phyloP scores from a whole-genome alignment of 441 rosid species.

The Corymbia calophylla region DNA sequence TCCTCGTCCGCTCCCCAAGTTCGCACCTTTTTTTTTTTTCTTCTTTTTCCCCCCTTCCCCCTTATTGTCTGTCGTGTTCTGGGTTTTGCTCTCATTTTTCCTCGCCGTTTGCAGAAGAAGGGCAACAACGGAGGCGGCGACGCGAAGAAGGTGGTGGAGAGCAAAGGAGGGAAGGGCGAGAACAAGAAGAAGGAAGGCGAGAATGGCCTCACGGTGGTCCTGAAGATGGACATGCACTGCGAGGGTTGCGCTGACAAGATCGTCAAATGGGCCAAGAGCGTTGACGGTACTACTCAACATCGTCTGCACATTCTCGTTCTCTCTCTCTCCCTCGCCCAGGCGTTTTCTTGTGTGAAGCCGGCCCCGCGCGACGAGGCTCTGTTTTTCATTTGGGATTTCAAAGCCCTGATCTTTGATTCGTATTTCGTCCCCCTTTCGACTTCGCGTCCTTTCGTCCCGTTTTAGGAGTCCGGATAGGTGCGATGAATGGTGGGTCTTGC shows the following conservation, averaged over 20 bases:
- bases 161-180: constrained; percentile 2
- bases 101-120: constrained; percentile 14
- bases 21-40: not conserved
- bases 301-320: not conserved
- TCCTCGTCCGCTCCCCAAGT: not conserved
- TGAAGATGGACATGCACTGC: constrained; percentile 57
- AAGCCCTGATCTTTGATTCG: not conserved
- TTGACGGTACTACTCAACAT: constrained; percentile 27
- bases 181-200: constrained; percentile 12
- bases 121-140: not conserved
- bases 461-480: not conserved
- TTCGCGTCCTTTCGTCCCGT: not conserved
- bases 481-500: not conserved
- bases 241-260: constrained; percentile 54
- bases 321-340: not conserved
- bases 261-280: constrained; percentile 19
- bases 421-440: not conserved
- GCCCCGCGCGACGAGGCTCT: not conserved
- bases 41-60: not conserved
- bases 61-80: not conserved
- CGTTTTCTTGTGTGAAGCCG: not conserved
- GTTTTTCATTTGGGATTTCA: not conserved
- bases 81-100: no score
- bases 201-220: constrained; percentile 23
- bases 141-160: constrained; percentile 8